Percentiles rank a stretch among this genome's conserved stretches.
These are phyloP conservation scores for Suillus occidentalis DNA, from an alignment of 768 basidiomycete species.

Conservation along the genomic window DNA sequence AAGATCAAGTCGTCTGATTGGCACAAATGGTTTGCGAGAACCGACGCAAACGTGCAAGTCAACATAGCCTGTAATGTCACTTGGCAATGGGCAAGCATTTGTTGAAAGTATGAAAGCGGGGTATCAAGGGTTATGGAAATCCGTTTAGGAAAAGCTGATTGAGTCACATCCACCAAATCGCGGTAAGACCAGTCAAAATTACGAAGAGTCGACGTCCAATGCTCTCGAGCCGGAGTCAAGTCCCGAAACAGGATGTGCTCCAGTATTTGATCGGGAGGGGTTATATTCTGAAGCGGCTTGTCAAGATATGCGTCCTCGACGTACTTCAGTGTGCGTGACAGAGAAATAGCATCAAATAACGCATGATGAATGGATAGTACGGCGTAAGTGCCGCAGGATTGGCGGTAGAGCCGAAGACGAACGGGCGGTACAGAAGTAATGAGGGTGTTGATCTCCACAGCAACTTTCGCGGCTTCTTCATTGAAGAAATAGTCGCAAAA, in stretches of 20 bases:
- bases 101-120: conserved; percentile 21
- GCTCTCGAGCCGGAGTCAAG: conserved; percentile 15
- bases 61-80: conserved; percentile 34
- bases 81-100: conserved; percentile 20
- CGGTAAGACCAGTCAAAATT: conserved; percentile 21
- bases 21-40: conserved; percentile 25
- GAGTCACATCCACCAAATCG: conserved; percentile 7
- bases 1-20: conserved; percentile 30
- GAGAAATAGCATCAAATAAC: conserved; percentile 33
- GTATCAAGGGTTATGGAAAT: conserved; percentile 14
- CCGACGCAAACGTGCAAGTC: conserved; percentile 28
- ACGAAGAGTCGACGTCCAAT: conserved; percentile 26
- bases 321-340: conserved; percentile 28
- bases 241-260: conserved; percentile 22
- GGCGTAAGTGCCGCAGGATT: conserved; percentile 11
- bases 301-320: conserved; percentile 24
- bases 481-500: conserved; percentile 24
- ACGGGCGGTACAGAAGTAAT: conserved; percentile 20
- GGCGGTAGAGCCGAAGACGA: conserved; percentile 14
- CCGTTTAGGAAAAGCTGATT: conserved; percentile 12
- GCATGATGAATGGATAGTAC: conserved; percentile 36
- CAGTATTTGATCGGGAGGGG: conserved; percentile 20
- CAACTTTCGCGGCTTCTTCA: conserved; percentile 19
- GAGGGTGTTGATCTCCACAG: conserved; percentile 25
- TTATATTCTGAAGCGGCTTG: conserved; percentile 11